phyloP scores from a whole-genome alignment of 345 rosid species.

The Hibiscus trionum region DNA sequence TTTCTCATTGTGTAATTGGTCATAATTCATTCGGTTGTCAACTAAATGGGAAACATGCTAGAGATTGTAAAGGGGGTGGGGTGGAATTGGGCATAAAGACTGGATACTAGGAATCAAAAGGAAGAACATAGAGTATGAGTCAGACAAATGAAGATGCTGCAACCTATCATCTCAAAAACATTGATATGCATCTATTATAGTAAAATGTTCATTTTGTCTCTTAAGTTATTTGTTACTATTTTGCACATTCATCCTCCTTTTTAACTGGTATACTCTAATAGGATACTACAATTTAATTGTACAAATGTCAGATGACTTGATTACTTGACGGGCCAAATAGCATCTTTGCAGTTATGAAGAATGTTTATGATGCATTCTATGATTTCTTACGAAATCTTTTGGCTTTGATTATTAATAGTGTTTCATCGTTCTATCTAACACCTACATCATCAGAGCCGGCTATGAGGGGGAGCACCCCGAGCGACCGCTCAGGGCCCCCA shows the following conservation, averaged over 20 bases:
- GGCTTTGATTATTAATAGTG: conserved; percentile 1
- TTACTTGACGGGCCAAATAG: neutral
- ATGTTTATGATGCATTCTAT: neutral
- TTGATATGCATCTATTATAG: neutral
- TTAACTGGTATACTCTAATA: neutral
- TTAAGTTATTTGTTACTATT: neutral
- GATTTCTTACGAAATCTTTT: neutral
- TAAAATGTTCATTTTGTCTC: neutral
- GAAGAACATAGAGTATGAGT: neutral
- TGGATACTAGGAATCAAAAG: neutral
- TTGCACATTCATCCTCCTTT: neutral
- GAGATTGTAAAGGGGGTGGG: neutral
- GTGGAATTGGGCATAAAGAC: neutral
- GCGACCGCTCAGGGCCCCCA: too few relatives aligned
- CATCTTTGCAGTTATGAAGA: neutral
- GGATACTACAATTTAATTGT: neutral
- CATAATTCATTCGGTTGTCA: neutral
- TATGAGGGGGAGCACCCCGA: too few relatives aligned
- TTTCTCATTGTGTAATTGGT: neutral
- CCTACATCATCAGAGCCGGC: neutral
- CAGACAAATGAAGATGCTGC: neutral
- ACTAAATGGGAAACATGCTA: neutral
- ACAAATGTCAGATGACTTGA: neutral
- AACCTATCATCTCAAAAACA: neutral
- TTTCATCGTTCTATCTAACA: conserved; percentile 1